A percentile compares a stretch with the other conserved stretches of the same genome.
Conservation (phyloP, 2,329 filamentous ascomycete genomes). For the Nemania bipapillata region DNA sequence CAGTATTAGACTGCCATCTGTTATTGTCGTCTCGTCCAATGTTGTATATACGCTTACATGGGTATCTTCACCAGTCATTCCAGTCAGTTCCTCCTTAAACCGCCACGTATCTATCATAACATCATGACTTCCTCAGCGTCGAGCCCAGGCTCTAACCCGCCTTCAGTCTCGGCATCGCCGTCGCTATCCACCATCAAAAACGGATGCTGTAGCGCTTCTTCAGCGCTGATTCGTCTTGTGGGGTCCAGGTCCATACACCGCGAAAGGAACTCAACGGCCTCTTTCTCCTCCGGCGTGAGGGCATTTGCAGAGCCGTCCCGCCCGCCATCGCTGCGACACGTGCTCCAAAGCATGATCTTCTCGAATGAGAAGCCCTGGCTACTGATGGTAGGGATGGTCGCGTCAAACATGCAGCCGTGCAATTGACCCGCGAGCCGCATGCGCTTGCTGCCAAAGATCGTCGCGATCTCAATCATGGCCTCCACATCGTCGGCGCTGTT, state of each 20-base stretch:
- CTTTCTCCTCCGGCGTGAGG: constrained; percentile 73
- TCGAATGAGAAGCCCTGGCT: constrained; percentile 86
- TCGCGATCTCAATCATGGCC: constrained; percentile 95
- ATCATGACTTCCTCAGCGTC: constrained; percentile 56
- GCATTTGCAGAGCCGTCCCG: constrained; percentile 62
- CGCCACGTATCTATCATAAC: constrained; percentile 41
- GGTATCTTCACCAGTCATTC: constrained; percentile 27
- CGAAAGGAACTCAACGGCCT: constrained; percentile 77
- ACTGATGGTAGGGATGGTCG: constrained; percentile 89
- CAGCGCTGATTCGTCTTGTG: constrained; percentile 75
- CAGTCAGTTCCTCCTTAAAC: not conserved
- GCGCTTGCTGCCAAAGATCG: constrained; percentile 85
- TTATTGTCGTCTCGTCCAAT: not conserved
- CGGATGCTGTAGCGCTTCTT: constrained; percentile 76
- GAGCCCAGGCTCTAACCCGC: constrained; percentile 38
- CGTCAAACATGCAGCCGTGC: constrained; percentile 92
- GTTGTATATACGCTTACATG: constrained; percentile 23
- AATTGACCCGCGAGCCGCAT: constrained; percentile 86
- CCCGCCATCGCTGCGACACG: constrained; percentile 74
- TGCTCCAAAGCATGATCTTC: constrained; percentile 96
- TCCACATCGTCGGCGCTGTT: constrained; percentile 98
- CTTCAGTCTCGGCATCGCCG: constrained; percentile 34
- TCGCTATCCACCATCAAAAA: constrained; percentile 65
- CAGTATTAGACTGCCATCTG: not conserved
- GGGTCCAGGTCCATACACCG: constrained; percentile 82